Evolutionary conservation across 1,284 basidiomycete species (phyloP), one percentile per base, ranked within the genome.

Genomic region (Schizophyllum amplum): DNA sequence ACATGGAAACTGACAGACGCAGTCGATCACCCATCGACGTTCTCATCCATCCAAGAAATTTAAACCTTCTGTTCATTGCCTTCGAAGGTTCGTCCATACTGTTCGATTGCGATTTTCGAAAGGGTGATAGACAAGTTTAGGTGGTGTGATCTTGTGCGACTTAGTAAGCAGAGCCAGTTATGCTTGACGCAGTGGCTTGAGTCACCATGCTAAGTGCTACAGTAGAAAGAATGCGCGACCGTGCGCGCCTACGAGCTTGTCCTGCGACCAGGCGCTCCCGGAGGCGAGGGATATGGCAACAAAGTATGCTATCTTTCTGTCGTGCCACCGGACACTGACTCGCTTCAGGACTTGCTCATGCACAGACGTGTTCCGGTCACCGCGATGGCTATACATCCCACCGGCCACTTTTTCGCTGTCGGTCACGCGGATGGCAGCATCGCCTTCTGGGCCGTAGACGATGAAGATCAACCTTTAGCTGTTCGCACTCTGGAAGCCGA

Each of bases 341-440:
- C 26, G 59, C 52, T 27, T 15, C 60, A 90, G 84, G 79, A 83
- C 53, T 72, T 92, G 27, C 77, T 92, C 58, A 81, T 76, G 0
- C 88, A 90, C 66, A 81, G 93, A 2, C 75, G 81, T 27, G 84
- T 87, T 0, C 73, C 79, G 1, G 88, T 92, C 2, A 94, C 90
- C 1, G 82, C 83, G 24, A 67, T 96, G 2, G 73, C 84, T 5
- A 67, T 86, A 21, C 86, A 89, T 67, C 84, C 77, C 55, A 79
- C 74, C 73, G 93, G 92, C 48, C 82, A 87, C 63, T 74, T 85
- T 57, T 81, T 90, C 57, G 83, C 77, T 24, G 81, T 82, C 47
- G 90, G 90, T 1, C 83, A 96, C 67, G 78, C 82, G n/a, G 94
- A 98, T 69, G 94, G 94, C 7, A 87, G 83, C 53, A 80, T 98